Percentiles rank a stretch among this genome's conserved stretches.
These are phyloP conservation scores for Mortierella sp. DNA, from an alignment of 371 early-diverging fungal species.

Conservation along the genomic window DNA sequence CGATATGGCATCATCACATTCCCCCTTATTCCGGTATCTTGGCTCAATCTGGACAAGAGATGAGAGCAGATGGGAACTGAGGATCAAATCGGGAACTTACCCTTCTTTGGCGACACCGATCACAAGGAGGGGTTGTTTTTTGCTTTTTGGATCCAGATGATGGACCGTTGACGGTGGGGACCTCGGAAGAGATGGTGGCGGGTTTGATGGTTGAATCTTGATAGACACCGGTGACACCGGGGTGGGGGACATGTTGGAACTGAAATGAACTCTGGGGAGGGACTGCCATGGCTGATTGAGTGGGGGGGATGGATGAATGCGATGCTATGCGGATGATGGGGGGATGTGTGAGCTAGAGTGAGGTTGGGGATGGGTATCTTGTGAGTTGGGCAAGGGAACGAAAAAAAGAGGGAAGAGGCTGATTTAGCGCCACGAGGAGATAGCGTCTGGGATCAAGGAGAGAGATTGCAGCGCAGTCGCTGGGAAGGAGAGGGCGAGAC, in stretches of 20 bases:
- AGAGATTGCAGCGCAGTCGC: not conserved
- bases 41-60: not conserved
- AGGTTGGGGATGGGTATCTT: not conserved
- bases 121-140: slow-evolving; percentile 50
- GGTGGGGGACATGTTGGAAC: slow-evolving; percentile 28
- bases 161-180: not conserved
- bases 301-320: not conserved
- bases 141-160: slow-evolving; percentile 37
- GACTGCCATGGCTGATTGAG: slow-evolving; percentile 20
- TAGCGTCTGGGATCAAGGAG: not conserved
- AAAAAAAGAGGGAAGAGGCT: not conserved
- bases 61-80: not conserved
- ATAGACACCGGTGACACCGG: slow-evolving; percentile 6
- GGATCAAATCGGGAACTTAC: slow-evolving; percentile 16
- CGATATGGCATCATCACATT: too few species aligned
- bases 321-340: not conserved
- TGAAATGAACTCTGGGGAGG: slow-evolving; percentile 40
- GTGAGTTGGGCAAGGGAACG: not conserved
- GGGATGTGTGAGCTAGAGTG: not conserved
- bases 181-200: slow-evolving; percentile 14
- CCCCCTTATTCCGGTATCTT: too few species aligned
- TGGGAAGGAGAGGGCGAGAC: not conserved
- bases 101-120: slow-evolving; percentile 52
- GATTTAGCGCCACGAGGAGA: not conserved
- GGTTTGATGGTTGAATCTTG: slow-evolving; percentile 19